A percentile compares a stretch with the other conserved stretches of the same genome.
These are phyloP conservation scores for Nyctanthes arbortristis DNA, from an alignment of 257 asterid genomes.

Conservation along the genomic window DNA sequence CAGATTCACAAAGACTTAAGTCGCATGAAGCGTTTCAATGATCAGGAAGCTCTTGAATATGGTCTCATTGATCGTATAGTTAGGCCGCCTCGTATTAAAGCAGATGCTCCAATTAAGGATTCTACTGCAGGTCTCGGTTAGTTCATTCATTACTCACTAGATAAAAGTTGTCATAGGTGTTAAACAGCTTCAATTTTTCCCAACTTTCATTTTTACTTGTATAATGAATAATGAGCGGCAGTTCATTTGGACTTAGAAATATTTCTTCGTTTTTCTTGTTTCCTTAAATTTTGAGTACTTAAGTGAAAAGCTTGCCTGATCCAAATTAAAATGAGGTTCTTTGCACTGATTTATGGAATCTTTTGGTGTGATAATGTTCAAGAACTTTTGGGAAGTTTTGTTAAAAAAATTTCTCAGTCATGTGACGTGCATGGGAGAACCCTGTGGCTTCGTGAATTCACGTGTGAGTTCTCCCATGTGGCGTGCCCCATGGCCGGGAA, in stretches of 20 bases:
- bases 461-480: too few relatives aligned
- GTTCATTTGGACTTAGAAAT: not conserved
- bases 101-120: conserved; percentile 46
- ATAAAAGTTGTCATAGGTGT: too few relatives aligned
- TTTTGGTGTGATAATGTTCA: too few relatives aligned
- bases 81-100: conserved; percentile 64
- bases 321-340: too few relatives aligned
- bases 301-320: not conserved
- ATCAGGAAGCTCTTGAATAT: conserved; percentile 85
- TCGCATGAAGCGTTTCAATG: conserved; percentile 62
- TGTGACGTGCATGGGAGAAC: too few relatives aligned
- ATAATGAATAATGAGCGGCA: not conserved
- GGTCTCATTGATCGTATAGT: conserved; percentile 82
- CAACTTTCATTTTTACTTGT: not conserved
- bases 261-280: not conserved
- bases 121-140: conserved; percentile 68
- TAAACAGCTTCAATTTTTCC: too few relatives aligned
- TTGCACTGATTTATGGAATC: too few relatives aligned
- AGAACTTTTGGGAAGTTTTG: too few relatives aligned
- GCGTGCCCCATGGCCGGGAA: too few relatives aligned
- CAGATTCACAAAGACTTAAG: conserved; percentile 76
- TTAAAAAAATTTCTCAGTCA: too few relatives aligned
- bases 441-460: too few relatives aligned
- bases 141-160: conserved; percentile 11
- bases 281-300: not conserved